phyloP scores from a whole-genome alignment of 2,329 filamentous ascomycete species.

The Metarhizium anisopliae region DNA sequence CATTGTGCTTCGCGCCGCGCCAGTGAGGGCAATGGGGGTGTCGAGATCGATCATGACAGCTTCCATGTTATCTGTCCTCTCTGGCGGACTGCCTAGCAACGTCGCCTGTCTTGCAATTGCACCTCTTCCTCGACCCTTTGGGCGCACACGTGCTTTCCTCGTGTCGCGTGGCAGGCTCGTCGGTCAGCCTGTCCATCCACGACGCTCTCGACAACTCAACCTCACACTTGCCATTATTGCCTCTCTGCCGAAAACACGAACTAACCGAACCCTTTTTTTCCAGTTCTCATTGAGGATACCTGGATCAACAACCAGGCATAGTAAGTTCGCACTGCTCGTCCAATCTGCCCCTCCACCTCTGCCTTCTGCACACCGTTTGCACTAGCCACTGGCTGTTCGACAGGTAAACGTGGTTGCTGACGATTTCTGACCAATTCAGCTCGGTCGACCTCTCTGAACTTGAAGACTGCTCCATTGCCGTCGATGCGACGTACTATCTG shows the following conservation, averaged over 20 bases:
- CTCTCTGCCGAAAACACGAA: neutral
- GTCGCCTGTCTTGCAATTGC: slow-evolving; percentile 9
- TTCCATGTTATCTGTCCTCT: neutral
- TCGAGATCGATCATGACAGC: neutral
- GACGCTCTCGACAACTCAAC: slow-evolving; percentile 3
- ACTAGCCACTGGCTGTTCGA: neutral
- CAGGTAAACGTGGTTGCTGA: neutral
- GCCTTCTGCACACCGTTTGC: neutral
- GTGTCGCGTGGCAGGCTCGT: neutral
- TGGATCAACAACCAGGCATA: slow-evolving; percentile 30
- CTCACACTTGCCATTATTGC: neutral
- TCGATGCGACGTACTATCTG: slow-evolving; percentile 88
- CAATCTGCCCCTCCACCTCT: neutral
- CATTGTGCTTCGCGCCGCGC: neutral
- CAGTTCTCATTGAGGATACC: slow-evolving; percentile 30
- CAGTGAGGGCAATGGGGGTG: neutral
- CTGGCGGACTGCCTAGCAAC: neutral
- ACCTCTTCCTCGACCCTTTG: slow-evolving; percentile 3
- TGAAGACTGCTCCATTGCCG: slow-evolving; percentile 65
- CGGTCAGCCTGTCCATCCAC: neutral
- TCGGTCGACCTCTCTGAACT: slow-evolving; percentile 60
- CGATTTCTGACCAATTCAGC: slow-evolving; percentile 20
- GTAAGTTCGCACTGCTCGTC: slow-evolving; percentile 15
- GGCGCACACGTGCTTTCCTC: slow-evolving; percentile 9
- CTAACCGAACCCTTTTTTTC: slow-evolving; percentile 4